These are phyloP conservation scores for Pichia sp. DNA, from an alignment of 1,139 yeast genomes.

Conservation along the genomic window DNA sequence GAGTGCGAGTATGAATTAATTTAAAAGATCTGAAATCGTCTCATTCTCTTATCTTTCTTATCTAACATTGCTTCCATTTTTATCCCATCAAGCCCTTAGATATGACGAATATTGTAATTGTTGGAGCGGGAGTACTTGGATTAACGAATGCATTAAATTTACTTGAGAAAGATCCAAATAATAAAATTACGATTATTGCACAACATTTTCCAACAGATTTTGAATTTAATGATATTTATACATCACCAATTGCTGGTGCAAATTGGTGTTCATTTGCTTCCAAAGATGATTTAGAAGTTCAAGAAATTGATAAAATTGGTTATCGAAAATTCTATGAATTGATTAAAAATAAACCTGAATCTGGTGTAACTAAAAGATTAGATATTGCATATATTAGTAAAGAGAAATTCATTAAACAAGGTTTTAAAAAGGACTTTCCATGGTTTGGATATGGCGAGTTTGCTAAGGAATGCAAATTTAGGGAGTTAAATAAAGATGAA, in stretches of 20 bases:
- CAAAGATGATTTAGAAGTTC: constrained; percentile 30
- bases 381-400: constrained; percentile 30
- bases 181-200: constrained; percentile 44
- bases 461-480: constrained; percentile 24
- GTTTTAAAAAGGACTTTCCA: constrained; percentile 26
- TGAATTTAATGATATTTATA: constrained; percentile 35
- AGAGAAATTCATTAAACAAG: constrained; percentile 19
- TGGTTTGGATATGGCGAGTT: constrained; percentile 41
- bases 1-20: too few species aligned
- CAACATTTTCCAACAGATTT: constrained; percentile 51
- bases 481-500: constrained; percentile 27
- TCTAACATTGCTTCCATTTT: neutral
- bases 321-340: constrained; percentile 36
- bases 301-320: constrained; percentile 36
- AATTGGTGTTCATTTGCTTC: constrained; percentile 51
- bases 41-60: neutral
- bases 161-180: constrained; percentile 32
- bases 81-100: too few species aligned
- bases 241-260: constrained; percentile 80
- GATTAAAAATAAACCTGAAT: constrained; percentile 36
- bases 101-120: constrained; percentile 19
- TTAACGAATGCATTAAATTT: constrained; percentile 51
- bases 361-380: constrained; percentile 39
- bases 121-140: constrained; percentile 54
- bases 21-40: too few species aligned